Evolutionary conservation across 2,329 filamentous ascomycete species (phyloP), one percentile per base, ranked within the genome.

Genomic region (Ceratocystis albifundus): DNA sequence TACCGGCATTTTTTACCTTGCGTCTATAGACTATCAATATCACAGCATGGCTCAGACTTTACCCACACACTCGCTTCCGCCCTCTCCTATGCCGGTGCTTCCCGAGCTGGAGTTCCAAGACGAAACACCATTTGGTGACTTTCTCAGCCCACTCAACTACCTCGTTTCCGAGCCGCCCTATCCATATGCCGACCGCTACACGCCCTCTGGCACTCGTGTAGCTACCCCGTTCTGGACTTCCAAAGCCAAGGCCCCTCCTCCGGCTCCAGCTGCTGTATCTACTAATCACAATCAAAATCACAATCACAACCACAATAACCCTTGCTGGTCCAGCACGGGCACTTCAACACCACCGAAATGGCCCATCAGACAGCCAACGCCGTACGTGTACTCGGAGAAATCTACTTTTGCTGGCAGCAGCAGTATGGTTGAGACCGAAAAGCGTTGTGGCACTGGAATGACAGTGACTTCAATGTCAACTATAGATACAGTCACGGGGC

Each of bases 171-270:
- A 59, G 25, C 12, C 28, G 2, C 28, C 53, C 17, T 59, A 59
- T 59, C 53, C 53, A 5, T 59, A 59, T 59, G 53, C 53, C 53
- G 53, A 59, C 28, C 28, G 53, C 25, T 59, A 59, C 17, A 59
- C 53, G 3, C 53, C 53, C 15, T 59, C 53, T 3, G 53, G 53
- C 53, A 59, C 53, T 17, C 53, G 53, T 59, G 53, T 59, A 25
- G 53, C 53, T 25, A 59, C 53, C 7, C 53, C 53, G 15, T 59
- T 59, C 28, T 59, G 53, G 53, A 59, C 32, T 25, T 59, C 53
- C 15, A 59, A 32, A 15, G 17, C 53, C 53, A 57, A 57, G 32
- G 32, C 46, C 17, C 20, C 12, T 62, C 45, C 22, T n/a, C 7
- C 61, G 44, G 41, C 61, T 28, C 36, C 12, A 30, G 25, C 25